A percentile compares a stretch with the other conserved stretches of the same genome.
These are phyloP conservation scores for Hypoxylon rubiginosum DNA, from an alignment of 2,329 filamentous ascomycete genomes.

Conservation along the genomic window DNA sequence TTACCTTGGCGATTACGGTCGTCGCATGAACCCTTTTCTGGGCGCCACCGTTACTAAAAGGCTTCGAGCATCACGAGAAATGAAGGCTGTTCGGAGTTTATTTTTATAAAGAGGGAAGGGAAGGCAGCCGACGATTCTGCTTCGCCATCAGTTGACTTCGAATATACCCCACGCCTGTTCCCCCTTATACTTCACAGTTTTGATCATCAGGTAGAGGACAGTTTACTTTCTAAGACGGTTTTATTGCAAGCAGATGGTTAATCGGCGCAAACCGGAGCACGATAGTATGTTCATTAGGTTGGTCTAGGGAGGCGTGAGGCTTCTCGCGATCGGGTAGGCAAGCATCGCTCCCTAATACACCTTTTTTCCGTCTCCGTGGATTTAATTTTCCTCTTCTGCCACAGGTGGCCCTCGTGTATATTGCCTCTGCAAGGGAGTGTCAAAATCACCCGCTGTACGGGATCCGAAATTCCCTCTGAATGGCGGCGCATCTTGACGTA, in stretches of 20 bases:
- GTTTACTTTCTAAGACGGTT: constrained; percentile 43
- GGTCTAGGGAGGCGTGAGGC: constrained; percentile 35
- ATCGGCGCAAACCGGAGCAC: constrained; percentile 37
- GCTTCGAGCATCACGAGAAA: constrained; percentile 52
- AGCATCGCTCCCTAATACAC: constrained; percentile 46
- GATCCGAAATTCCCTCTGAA: constrained; percentile 17
- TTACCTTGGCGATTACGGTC: constrained; percentile 23
- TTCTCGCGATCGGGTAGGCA: constrained; percentile 37
- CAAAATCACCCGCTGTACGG: constrained; percentile 7
- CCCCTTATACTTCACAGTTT: constrained; percentile 34
- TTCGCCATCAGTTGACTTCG: constrained; percentile 41
- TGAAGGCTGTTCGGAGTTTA: constrained; percentile 50
- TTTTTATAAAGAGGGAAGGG: constrained; percentile 31
- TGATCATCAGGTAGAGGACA: constrained; percentile 46
- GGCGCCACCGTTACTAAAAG: constrained; percentile 35
- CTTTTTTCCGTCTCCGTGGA: constrained; percentile 24
- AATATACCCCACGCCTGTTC: constrained; percentile 42
- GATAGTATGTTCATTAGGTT: constrained; percentile 33
- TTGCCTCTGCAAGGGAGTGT: constrained; percentile 2
- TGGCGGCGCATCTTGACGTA: constrained; percentile 39
- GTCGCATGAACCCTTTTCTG: constrained; percentile 21
- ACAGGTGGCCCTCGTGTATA: neutral
- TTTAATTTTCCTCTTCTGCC: constrained; percentile 7
- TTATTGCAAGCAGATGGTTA: constrained; percentile 37
- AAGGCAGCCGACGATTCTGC: constrained; percentile 35